Evolutionary conservation across 345 rosid species (phyloP), one percentile per base, ranked within the genome.

Genomic region (Eucalyptus globulus): DNA sequence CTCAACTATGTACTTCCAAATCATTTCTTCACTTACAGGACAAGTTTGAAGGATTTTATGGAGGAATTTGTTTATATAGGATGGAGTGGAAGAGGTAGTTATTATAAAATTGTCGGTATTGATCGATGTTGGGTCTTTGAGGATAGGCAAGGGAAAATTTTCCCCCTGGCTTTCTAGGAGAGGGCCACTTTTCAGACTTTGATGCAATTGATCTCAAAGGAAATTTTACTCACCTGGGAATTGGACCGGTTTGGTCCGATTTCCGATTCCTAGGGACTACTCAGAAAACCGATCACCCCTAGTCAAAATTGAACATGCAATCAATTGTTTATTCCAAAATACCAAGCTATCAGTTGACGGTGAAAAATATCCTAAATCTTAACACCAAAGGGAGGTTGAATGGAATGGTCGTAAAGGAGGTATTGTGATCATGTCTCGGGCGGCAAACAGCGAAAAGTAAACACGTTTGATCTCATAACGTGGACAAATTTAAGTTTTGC

Each of bases 101-200:
- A 9, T 62, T 31, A 62, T 13, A 13, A 60, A 60, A 60, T 34
- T 62, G 17, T 14, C 3, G 15, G 17, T 62, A 60, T 60, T 13
- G 69, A 62, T 3, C 0, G 3, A 3, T 1, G 1, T 1, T 13
- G 34, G 69, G 29, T 1, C 29, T 56, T 56, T 22, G 29, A 62
- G 31, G 31, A 29, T 19, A 13, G 34, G 34, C 8, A 62, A 62
- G 17, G 16, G 69, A 29, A 62, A 62, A 6, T 27, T 12, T 62
- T 62, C 69, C 16, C 34, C 69, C 6, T 27, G 8, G 34, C 69
- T 62, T 62, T 29, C 8, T 62, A 62, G 87, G 53, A 85, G 13
- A 85, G 54, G 6, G 6, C 29, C 8, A 14, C 87, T 85, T 44
- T 45, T 43, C 29, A 50, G 87, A 24, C 54, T 85, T 16, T 6